Conservation (phyloP, 2,329 filamentous ascomycete species). For the Trichoderma sp. region DNA sequence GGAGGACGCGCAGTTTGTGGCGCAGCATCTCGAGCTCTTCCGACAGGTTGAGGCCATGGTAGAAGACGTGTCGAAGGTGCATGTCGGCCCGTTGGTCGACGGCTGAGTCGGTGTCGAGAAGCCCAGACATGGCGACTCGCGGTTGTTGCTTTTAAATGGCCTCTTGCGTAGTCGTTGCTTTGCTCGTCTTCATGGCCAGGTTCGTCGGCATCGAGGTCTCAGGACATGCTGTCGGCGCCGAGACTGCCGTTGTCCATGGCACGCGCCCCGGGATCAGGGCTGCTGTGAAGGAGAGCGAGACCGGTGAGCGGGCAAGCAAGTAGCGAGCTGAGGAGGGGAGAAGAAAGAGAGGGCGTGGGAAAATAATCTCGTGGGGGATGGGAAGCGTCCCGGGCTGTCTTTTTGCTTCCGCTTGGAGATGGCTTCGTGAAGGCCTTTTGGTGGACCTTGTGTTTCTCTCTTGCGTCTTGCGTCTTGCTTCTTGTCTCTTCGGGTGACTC, state of each 20-base stretch:
- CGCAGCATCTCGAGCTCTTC: conserved; percentile 57
- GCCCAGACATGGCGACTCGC: neutral
- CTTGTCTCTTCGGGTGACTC: neutral
- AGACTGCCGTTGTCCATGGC: conserved; percentile 20
- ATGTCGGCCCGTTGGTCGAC: conserved; percentile 48
- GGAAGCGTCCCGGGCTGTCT: neutral
- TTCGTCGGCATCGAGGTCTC: conserved; percentile 1
- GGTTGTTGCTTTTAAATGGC: neutral
- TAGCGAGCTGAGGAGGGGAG: conserved; percentile 24
- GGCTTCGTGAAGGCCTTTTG: neutral
- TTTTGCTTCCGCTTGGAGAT: neutral
- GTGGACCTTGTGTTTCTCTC: neutral
- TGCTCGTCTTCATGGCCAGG: conserved; percentile 4
- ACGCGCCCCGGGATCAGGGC: conserved; percentile 16
- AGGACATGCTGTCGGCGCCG: conserved; percentile 18
- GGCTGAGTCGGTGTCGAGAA: conserved; percentile 17
- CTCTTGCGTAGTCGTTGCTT: neutral
- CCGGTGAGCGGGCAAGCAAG: conserved; percentile 22
- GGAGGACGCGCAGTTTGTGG: conserved; percentile 54
- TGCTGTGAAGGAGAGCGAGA: neutral
- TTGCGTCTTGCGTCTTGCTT: neutral
- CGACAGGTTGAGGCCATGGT: conserved; percentile 43
- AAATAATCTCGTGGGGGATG: conserved; percentile 28
- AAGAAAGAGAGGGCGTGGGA: conserved; percentile 25
- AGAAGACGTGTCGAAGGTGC: conserved; percentile 47